These are phyloP conservation scores for Hanseniaspora hatyaiensis DNA, from an alignment of 805 yeast genomes.

Conservation along the genomic window DNA sequence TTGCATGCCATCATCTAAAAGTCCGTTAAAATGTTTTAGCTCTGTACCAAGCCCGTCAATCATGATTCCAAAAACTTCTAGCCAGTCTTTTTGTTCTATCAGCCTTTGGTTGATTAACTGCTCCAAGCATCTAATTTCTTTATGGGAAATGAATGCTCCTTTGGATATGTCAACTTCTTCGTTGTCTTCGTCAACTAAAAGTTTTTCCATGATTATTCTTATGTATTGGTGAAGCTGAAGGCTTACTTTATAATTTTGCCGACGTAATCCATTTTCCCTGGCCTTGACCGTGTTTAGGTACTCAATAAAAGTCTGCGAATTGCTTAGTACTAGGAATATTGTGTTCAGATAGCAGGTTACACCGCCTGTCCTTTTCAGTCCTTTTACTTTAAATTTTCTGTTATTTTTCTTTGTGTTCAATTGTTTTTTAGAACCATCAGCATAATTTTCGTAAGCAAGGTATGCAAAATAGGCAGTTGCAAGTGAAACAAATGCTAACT, in stretches of 20 bases:
- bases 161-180: neutral
- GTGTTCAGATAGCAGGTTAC: slow-evolving; percentile 7
- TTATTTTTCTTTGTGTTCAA: neutral
- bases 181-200: neutral
- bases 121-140: neutral
- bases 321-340: neutral
- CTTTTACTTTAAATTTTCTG: neutral
- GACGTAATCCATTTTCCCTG: too few species aligned
- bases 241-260: neutral
- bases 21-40: neutral
- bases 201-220: neutral
- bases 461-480: neutral
- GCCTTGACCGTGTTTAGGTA: neutral
- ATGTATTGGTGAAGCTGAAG: neutral
- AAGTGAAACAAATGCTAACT: too few species aligned
- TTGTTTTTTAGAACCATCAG: neutral
- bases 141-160: neutral
- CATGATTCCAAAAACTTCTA: slow-evolving; percentile 4
- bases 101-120: neutral
- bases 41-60: neutral
- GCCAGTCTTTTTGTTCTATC: slow-evolving; percentile 6
- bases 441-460: neutral
- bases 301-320: neutral
- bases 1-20: too few species aligned
- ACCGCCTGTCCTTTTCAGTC: slow-evolving; percentile 1